A percentile compares a stretch with the other conserved stretches of the same genome.
Evolutionary conservation across 768 basidiomycete species (phyloP).

Genomic region (Butyriboletus loyo): DNA sequence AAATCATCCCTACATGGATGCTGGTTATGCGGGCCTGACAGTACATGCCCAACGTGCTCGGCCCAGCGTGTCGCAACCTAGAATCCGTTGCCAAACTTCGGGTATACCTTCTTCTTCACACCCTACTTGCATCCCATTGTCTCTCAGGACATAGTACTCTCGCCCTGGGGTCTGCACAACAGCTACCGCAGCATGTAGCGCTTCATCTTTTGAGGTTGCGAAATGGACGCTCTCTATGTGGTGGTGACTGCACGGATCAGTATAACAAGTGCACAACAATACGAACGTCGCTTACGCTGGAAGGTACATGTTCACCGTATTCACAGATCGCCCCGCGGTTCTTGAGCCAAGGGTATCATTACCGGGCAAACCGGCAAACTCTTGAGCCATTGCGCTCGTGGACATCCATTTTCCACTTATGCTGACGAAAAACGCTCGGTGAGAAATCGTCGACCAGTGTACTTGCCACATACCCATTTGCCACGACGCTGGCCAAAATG

Average conservation of each 20-base stretch:
- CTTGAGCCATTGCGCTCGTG: slow-evolving; percentile 66
- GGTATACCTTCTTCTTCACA: slow-evolving; percentile 72
- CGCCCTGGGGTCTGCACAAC: slow-evolving; percentile 66
- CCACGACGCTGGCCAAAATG: slow-evolving; percentile 66
- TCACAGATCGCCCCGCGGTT: slow-evolving; percentile 31
- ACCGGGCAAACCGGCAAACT: slow-evolving; percentile 51
- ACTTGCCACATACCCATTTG: slow-evolving; percentile 51
- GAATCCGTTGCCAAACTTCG: slow-evolving; percentile 55
- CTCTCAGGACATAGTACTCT: slow-evolving; percentile 66
- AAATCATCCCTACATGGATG: neutral
- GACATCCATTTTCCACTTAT: slow-evolving; percentile 71
- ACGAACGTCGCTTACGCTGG: slow-evolving; percentile 49
- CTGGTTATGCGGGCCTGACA: neutral
- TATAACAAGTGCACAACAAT: neutral
- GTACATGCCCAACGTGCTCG: neutral
- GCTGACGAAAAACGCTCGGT: slow-evolving; percentile 34
- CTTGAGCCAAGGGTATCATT: slow-evolving; percentile 10
- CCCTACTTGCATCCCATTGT: slow-evolving; percentile 78
- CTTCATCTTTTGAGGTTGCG: slow-evolving; percentile 36
- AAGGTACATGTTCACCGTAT: slow-evolving; percentile 57
- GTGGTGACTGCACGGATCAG: slow-evolving; percentile 51
- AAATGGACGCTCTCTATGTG: slow-evolving; percentile 77
- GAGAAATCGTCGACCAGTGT: neutral
- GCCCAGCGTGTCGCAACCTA: slow-evolving; percentile 44
- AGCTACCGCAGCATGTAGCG: slow-evolving; percentile 63